These are phyloP conservation scores for Raphanus sativus DNA, from an alignment of 345 rosid genomes.

Conservation along the genomic window DNA sequence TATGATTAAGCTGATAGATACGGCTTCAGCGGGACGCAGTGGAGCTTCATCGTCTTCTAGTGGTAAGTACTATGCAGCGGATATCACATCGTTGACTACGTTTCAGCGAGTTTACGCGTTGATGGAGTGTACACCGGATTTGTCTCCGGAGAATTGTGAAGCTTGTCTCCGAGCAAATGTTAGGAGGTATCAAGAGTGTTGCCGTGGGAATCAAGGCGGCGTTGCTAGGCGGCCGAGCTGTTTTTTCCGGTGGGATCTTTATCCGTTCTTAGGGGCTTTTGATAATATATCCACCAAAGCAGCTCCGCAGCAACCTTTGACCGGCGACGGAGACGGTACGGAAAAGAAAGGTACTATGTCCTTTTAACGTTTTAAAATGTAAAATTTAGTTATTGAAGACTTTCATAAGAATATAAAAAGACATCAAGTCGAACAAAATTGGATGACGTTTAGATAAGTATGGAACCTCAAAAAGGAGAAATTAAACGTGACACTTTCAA, in stretches of 20 bases:
- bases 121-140: conserved; percentile 20
- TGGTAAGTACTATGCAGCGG: conserved; percentile 38
- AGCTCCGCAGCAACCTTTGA: not conserved
- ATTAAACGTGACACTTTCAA: not conserved
- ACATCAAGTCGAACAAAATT: not conserved
- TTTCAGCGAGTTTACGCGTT: conserved; percentile 18
- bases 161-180: conserved; percentile 36
- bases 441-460: not conserved
- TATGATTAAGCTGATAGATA: conserved; percentile 5
- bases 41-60: conserved; percentile 8
- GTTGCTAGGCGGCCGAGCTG: conserved; percentile 42
- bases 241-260: conserved; percentile 39
- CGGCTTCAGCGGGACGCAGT: not conserved
- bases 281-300: conserved; percentile 5
- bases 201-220: conserved; percentile 37
- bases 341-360: not conserved
- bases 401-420: not conserved
- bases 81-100: not conserved
- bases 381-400: too few species aligned
- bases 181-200: conserved; percentile 22
- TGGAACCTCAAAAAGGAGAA: not conserved
- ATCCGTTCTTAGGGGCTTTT: conserved; percentile 36
- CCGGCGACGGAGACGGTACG: not conserved
- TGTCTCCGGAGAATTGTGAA: conserved; percentile 11
- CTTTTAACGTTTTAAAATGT: not conserved